These are phyloP conservation scores for Plantago elongata DNA, from an alignment of 257 asterid species.

Conservation along the genomic window DNA sequence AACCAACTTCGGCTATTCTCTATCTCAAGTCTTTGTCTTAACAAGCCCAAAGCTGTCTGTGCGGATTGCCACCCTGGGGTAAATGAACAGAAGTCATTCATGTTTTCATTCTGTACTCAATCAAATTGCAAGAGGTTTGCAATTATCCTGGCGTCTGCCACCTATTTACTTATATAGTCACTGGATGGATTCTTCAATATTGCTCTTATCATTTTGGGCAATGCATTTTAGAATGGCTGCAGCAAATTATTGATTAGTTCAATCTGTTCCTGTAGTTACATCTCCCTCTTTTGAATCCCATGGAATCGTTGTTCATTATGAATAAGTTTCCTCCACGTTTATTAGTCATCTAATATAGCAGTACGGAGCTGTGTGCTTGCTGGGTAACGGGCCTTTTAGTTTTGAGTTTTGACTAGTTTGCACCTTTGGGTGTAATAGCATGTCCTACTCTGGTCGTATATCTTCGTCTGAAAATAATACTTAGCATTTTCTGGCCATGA, in stretches of 20 bases:
- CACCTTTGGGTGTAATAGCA: too few species aligned
- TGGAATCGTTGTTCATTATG: background rate
- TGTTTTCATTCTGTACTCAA: background rate
- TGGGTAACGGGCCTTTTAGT: too few species aligned
- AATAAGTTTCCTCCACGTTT: background rate
- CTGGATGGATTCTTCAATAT: background rate
- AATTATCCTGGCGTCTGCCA: background rate
- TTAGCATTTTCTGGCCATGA: too few species aligned
- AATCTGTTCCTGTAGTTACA: too few species aligned
- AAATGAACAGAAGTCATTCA: background rate
- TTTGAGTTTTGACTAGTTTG: too few species aligned
- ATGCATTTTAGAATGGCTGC: background rate
- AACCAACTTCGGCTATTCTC: background rate
- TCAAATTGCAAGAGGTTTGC: background rate
- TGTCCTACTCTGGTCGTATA: too few species aligned
- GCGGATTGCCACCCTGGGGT: background rate
- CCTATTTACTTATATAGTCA: background rate
- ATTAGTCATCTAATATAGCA: background rate
- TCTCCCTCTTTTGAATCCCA: too few species aligned
- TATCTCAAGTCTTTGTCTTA: background rate
- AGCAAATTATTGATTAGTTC: background rate
- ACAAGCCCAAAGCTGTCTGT: too few species aligned
- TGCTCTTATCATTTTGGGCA: background rate
- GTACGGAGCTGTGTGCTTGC: too few species aligned
- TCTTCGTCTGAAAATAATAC: too few species aligned